A percentile compares a stretch with the other conserved stretches of the same genome.
Conservation (phyloP, 164 flowering plant species). For the Macadamia integrifolia region DNA sequence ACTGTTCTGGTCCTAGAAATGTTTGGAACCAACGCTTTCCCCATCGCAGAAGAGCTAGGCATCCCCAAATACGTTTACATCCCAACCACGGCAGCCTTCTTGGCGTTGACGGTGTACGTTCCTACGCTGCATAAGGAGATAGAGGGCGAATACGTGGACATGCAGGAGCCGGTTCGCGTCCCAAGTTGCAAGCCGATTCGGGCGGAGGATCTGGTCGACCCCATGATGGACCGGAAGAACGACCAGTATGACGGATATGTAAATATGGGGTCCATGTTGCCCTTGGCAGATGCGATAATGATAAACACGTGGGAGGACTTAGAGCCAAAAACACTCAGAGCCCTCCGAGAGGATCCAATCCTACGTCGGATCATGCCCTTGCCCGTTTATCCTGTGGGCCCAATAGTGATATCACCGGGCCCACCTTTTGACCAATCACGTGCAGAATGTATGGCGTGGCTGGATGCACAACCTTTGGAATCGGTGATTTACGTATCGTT, state of each 20-base stretch:
- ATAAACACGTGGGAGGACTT: too few species aligned
- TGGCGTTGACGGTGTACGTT: conserved; percentile 23
- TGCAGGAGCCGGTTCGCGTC: conserved; percentile 23
- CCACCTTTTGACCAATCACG: neutral
- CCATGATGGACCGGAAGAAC: conserved; percentile 18
- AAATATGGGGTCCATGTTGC: neutral
- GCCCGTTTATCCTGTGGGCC: conserved; percentile 12
- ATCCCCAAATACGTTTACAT: conserved; percentile 27
- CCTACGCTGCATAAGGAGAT: conserved; percentile 28
- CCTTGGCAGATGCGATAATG: too few species aligned
- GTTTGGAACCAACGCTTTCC: conserved; percentile 31
- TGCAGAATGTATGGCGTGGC: conserved; percentile 31
- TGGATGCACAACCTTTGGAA: conserved; percentile 31
- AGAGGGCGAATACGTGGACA: conserved; percentile 27
- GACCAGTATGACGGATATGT: conserved; percentile 27
- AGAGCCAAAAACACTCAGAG: too few species aligned
- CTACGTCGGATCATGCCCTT: neutral
- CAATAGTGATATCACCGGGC: neutral
- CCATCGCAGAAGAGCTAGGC: conserved; percentile 16
- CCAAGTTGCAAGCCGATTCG: conserved; percentile 34
- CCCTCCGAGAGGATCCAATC: neutral
- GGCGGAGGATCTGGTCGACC: conserved; percentile 23
- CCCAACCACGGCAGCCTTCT: conserved; percentile 18
- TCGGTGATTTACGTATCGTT: conserved; percentile 42
- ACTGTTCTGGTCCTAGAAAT: conserved; percentile 29